These are phyloP conservation scores for Candida montana DNA, from an alignment of 805 yeast species.

Conservation along the genomic window DNA sequence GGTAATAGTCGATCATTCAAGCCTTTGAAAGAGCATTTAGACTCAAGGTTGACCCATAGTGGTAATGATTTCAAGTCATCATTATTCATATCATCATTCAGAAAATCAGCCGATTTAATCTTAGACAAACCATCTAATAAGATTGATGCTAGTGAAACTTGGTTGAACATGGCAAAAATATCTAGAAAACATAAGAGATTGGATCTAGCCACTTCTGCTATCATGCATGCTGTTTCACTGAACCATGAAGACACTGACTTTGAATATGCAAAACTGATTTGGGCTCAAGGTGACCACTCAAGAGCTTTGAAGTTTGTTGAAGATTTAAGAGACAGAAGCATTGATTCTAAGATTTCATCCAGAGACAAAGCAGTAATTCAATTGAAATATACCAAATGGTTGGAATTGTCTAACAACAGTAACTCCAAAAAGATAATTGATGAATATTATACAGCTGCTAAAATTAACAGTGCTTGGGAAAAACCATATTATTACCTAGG, in stretches of 20 bases:
- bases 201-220: constrained; percentile 66
- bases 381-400: constrained; percentile 80
- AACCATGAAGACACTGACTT: constrained; percentile 45
- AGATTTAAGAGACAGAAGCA: constrained; percentile 27
- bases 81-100: constrained; percentile 53
- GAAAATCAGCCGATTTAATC: constrained; percentile 42
- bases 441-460: constrained; percentile 59
- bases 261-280: constrained; percentile 75
- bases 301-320: constrained; percentile 70
- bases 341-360: constrained; percentile 9
- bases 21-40: constrained; percentile 13
- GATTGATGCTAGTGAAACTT: constrained; percentile 41
- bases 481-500: constrained; percentile 80
- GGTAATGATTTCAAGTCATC: constrained; percentile 56
- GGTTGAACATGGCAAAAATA: constrained; percentile 54
- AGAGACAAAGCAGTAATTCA: constrained; percentile 42
- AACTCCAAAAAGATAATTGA: constrained; percentile 66
- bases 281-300: constrained; percentile 86
- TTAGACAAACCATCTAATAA: constrained; percentile 17
- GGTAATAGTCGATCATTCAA: not conserved
- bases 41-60: constrained; percentile 23
- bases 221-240: constrained; percentile 46
- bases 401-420: constrained; percentile 79
- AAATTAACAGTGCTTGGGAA: constrained; percentile 57
- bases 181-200: constrained; percentile 64